These are phyloP conservation scores for Russula foetens DNA, from an alignment of 768 basidiomycete genomes.

Conservation along the genomic window DNA sequence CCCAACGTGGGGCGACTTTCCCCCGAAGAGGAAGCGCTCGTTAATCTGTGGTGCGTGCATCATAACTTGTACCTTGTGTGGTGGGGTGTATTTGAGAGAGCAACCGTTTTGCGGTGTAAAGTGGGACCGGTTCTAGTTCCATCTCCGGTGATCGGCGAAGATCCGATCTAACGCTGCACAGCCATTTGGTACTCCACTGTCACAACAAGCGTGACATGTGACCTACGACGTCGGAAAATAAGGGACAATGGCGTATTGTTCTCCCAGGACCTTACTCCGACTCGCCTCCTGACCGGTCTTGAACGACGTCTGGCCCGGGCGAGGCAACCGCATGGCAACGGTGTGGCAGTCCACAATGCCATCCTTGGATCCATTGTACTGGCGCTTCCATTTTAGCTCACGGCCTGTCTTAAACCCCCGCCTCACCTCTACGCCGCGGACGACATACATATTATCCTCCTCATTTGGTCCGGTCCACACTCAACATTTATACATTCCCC, in stretches of 20 bases:
- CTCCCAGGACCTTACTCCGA: not conserved
- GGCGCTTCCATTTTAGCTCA: not conserved
- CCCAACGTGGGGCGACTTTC: too few species aligned
- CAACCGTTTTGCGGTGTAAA: too few species aligned
- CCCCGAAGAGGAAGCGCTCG: too few species aligned
- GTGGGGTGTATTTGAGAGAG: too few species aligned
- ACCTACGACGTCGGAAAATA: not conserved
- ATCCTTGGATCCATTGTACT: not conserved
- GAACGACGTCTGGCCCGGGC: not conserved
- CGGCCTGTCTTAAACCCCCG: not conserved
- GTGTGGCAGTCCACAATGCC: not conserved
- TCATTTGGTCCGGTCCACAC: not conserved
- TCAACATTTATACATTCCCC: not conserved
- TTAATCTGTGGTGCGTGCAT: too few species aligned
- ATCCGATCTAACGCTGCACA: not conserved
- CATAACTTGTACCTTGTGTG: too few species aligned
- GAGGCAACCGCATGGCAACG: conserved; percentile 4
- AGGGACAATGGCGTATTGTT: not conserved
- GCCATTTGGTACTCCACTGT: not conserved
- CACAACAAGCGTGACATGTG: not conserved
- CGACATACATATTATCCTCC: not conserved
- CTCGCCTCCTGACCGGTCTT: not conserved
- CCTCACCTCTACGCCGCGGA: not conserved
- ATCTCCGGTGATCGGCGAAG: not conserved
- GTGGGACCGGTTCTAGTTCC: not conserved